A percentile compares a stretch with the other conserved stretches of the same genome.
These are phyloP conservation scores for Petasospora fabianii DNA, from an alignment of 1,139 yeast species.

Conservation along the genomic window DNA sequence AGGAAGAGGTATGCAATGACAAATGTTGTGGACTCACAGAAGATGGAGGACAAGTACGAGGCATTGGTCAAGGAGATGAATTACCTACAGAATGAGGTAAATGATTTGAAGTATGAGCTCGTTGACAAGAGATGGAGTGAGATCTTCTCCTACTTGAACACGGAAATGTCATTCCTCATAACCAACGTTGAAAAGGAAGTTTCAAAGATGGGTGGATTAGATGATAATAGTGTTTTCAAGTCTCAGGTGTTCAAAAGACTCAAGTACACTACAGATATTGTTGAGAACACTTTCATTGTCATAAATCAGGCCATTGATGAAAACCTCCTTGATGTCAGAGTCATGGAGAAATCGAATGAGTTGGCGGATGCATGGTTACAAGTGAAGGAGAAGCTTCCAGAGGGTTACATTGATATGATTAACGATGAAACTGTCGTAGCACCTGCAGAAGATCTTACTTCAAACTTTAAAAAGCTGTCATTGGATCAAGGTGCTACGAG, in stretches of 20 bases:
- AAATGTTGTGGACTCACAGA: constrained; percentile 33
- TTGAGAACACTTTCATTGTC: constrained; percentile 35
- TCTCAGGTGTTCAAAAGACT: constrained; percentile 28
- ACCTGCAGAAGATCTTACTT: constrained; percentile 11
- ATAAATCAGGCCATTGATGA: constrained; percentile 38
- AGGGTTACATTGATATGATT: constrained; percentile 21
- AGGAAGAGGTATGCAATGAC: constrained; percentile 30
- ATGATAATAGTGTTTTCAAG: constrained; percentile 16
- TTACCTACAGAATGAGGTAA: constrained; percentile 38
- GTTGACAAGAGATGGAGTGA: constrained; percentile 57
- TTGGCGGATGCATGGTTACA: constrained; percentile 34
- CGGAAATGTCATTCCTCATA: constrained; percentile 35
- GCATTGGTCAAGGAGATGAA: constrained; percentile 40
- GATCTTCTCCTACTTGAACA: constrained; percentile 42
- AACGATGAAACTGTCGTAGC: constrained; percentile 14
- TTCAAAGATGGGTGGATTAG: constrained; percentile 16
- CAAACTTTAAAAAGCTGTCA: constrained; percentile 24
- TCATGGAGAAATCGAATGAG: constrained; percentile 31
- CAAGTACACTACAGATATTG: constrained; percentile 23
- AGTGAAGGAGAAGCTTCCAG: constrained; percentile 27
- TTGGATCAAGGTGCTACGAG: constrained; percentile 16
- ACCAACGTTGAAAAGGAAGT: constrained; percentile 33
- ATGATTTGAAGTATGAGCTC: constrained; percentile 40
- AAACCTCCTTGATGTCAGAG: constrained; percentile 31
- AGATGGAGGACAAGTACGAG: constrained; percentile 40